Evolutionary conservation across 305 asterid genomes (phyloP), one percentile per base, ranked within the genome.

Genomic region (Euphrasia arctica): DNA sequence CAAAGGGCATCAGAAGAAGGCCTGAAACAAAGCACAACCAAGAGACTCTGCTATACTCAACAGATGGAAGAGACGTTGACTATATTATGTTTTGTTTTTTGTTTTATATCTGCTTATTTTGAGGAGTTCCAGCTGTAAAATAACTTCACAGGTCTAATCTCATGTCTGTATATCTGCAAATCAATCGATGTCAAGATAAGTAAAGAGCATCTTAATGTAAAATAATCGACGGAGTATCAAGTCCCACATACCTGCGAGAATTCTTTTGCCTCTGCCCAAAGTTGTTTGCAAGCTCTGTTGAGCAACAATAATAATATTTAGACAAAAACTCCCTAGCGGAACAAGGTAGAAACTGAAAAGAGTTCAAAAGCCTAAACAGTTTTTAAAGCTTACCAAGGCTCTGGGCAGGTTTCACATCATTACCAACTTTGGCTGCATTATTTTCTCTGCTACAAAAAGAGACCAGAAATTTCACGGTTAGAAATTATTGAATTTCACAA

Each of bases 161-260:
- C 99, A 93, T 93, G 81, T 88, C 97, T 18, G 97, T 83, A 72
- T 93, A 92, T 90, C 98, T 92, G 94, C 81, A 78, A 54, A 68
- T 31, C 57, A 60, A 68, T 54, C 15, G 54, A 60, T 9, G 47
- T 51, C 42, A 32, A 5, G 27, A 39, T 63, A 39, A 70, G 76
- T 12, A 57, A 2, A 6, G 14, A 22, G 58, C 45, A 32, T 55
- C 2, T 18, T 28, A 58, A 32, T 6, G 34, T 42, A 61, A 70
- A 41, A 3, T 61, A 36, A 61, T 32, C 41, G 39, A 10, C n/a
- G 29, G 57, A 14, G 56, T 14, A 55, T 43, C 11, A 67, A 52
- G 71, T 48, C 14, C 60, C 71, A 69, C 81, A 68, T 76, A 74
- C 98, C 96, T 86, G 74, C 96, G 94, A 74, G 95, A 90, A 77